Base-by-base conservation (phyloP, 352 stramenopile species). In the Phytophthora cactorum region DNA sequence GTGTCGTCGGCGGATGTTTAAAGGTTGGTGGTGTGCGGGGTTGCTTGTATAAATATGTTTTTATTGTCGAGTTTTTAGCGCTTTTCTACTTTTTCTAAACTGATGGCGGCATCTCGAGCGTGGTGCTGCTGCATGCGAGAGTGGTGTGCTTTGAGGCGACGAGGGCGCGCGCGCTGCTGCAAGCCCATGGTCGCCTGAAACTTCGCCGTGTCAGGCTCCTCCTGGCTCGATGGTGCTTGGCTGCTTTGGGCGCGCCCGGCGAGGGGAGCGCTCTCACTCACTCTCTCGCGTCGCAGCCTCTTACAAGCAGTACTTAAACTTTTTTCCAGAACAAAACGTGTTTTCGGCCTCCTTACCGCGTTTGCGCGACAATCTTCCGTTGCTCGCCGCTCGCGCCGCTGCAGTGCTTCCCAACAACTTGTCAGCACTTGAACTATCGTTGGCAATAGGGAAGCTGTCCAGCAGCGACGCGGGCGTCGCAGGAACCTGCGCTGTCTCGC, bases 361-460 rank as follows among this genome's bases (percentile, higher is more conserved):
- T 72, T 88, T 88, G 74, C 77, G 72, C 52, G 67, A 59, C 58
- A 70, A 52, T 60, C 68, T 73, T 62, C 54, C 63, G 29, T 50
- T 74, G 59, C 22, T 70, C 36, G 54, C 47, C 63, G 46, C 63
- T 61, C 63, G 71, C 63, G 55, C 38, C 58, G 70, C 56, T 62
- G 73, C 34, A 52, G 61, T 70, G 63, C 61, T 79, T 76, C 64
- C 78, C 76, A 81, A 80, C 77, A 84, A 84, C 77, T 86, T 83
- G 79, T 88, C 79, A 88, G 79, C 79, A 88, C 79, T 88, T 88
- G 79, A 88, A 84, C 79, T 84, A 79, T 84, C 74, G 79, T 85
- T 88, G 77, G 72, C 75, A 77, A 81, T 74, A 65, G 77, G 72
- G 61, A 82, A 86, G 60, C 75, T 82, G 65, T 84, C 79, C 62